Evolutionary conservation across 257 asterid genomes (phyloP).

Genomic region (Solanum pimpinellifolium): DNA sequence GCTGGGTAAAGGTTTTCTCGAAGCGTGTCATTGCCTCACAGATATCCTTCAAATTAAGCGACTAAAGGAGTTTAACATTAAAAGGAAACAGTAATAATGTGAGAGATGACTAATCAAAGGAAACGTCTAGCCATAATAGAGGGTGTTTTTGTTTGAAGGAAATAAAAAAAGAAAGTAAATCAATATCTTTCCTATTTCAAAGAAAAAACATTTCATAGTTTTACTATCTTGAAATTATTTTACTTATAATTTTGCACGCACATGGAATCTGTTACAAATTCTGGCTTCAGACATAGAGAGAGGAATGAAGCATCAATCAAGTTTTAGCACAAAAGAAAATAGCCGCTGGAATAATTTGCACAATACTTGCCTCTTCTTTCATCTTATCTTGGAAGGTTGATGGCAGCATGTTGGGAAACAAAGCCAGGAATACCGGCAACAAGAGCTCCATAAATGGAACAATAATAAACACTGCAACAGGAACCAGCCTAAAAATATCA

Average conservation of each 20-base stretch:
- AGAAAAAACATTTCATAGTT: neutral
- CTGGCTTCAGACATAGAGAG: neutral
- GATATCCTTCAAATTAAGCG: neutral
- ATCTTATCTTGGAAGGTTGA: slow-evolving; percentile 94
- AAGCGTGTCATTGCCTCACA: neutral
- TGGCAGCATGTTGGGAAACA: slow-evolving; percentile 88
- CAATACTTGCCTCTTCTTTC: slow-evolving; percentile 67
- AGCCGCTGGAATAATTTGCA: neutral
- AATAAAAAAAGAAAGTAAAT: neutral
- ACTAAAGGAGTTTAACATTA: neutral
- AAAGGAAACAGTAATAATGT: neutral
- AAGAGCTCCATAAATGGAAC: slow-evolving; percentile 92
- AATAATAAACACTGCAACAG: slow-evolving; percentile 69
- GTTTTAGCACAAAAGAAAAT: neutral
- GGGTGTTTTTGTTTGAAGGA: neutral
- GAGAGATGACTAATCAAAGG: neutral
- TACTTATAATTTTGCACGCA: neutral
- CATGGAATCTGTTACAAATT: neutral
- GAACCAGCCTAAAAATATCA: slow-evolving; percentile 93
- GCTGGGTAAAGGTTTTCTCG: neutral
- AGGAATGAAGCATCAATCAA: neutral
- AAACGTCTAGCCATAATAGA: neutral
- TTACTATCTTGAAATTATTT: neutral
- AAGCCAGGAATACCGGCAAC: slow-evolving; percentile 70
- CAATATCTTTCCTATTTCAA: neutral